These are phyloP conservation scores for Magnusiomyces suaveolens DNA, from an alignment of 1,139 yeast genomes.

Conservation along the genomic window DNA sequence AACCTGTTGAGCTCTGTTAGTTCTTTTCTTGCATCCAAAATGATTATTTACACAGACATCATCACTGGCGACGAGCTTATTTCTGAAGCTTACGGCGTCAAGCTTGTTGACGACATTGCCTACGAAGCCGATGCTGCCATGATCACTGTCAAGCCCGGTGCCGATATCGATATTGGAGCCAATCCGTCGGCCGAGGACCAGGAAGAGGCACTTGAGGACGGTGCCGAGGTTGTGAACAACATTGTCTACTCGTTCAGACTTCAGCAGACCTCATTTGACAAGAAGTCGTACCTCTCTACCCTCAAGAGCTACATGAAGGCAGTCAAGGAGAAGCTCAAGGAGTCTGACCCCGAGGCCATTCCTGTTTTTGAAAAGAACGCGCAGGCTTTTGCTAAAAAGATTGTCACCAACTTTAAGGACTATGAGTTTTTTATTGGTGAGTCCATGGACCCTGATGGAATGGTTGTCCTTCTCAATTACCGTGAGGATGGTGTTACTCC, in stretches of 20 bases:
- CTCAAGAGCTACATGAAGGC: slow-evolving; percentile 98
- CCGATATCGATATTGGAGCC: slow-evolving; percentile 95
- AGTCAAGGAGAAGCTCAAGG: slow-evolving; percentile 81
- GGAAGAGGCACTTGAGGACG: slow-evolving; percentile 72
- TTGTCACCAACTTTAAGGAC: slow-evolving; percentile 88
- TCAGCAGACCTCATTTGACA: slow-evolving; percentile 90
- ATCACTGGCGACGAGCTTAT: slow-evolving; percentile 90
- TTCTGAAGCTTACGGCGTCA: slow-evolving; percentile 93
- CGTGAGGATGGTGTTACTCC: slow-evolving; percentile 99
- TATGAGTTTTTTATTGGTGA: slow-evolving; percentile 99
- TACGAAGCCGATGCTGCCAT: slow-evolving; percentile 94
- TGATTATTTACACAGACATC: slow-evolving; percentile 42
- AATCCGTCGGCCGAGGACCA: slow-evolving; percentile 98
- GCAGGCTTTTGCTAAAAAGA: slow-evolving; percentile 87
- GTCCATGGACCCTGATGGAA: slow-evolving; percentile 99
- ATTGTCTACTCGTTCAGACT: slow-evolving; percentile 97
- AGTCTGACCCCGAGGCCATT: slow-evolving; percentile 76
- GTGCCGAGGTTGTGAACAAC: slow-evolving; percentile 87
- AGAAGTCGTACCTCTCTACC: slow-evolving; percentile 91
- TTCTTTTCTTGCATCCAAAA: slow-evolving; percentile 4
- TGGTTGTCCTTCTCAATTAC: slow-evolving; percentile 96
- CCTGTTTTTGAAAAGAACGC: slow-evolving; percentile 95
- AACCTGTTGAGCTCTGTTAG: slow-evolving; percentile 2
- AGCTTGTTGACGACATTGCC: slow-evolving; percentile 77
- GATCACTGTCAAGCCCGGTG: slow-evolving; percentile 76